Evolutionary conservation across 495 filamentous ascomycete genomes (phyloP).

Genomic region (Cryomyces antarcticus): DNA sequence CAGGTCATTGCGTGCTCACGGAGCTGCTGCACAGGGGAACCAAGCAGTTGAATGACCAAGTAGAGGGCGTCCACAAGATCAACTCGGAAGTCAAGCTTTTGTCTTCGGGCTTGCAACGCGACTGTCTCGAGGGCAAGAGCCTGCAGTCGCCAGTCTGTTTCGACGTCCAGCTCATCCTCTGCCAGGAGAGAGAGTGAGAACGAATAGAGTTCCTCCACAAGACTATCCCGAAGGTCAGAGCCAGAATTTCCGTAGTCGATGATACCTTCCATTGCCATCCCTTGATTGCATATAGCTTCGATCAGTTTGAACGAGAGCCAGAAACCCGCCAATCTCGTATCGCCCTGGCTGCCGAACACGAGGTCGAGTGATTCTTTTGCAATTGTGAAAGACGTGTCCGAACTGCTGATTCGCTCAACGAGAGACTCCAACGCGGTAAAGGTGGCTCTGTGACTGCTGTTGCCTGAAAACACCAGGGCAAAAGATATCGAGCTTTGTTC

Average conservation of each 20-base stretch:
- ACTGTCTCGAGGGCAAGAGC: constrained; percentile 19
- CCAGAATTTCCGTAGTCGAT: constrained; percentile 25
- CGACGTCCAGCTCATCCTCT: constrained; percentile 24
- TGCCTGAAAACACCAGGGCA: constrained; percentile 6
- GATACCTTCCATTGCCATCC: constrained; percentile 42
- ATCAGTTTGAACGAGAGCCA: constrained; percentile 68
- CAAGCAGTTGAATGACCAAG: constrained; percentile 69
- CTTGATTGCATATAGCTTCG: constrained; percentile 18
- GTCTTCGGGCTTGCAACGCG: constrained; percentile 20
- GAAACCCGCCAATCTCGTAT: constrained; percentile 37
- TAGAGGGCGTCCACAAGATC: constrained; percentile 88
- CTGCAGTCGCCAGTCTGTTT: constrained; percentile 42
- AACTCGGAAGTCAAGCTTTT: constrained; percentile 41
- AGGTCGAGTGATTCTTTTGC: constrained; percentile 10
- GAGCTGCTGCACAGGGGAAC: constrained; percentile 43
- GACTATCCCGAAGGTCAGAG: constrained; percentile 26
- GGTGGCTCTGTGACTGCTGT: constrained; percentile 13
- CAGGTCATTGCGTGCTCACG: constrained; percentile 68
- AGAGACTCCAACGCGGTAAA: constrained; percentile 10
- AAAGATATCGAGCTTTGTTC: constrained; percentile 5
- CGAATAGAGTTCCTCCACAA: constrained; percentile 64
- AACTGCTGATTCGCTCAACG: constrained; percentile 7
- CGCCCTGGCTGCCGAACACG: constrained; percentile 4
- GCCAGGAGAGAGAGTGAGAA: constrained; percentile 47
- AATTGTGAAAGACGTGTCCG: constrained; percentile 5